Percentiles rank a stretch among this genome's conserved stretches.
phyloP scores from a whole-genome alignment of 306 rosid species.

The Begonia peltatifolia region DNA sequence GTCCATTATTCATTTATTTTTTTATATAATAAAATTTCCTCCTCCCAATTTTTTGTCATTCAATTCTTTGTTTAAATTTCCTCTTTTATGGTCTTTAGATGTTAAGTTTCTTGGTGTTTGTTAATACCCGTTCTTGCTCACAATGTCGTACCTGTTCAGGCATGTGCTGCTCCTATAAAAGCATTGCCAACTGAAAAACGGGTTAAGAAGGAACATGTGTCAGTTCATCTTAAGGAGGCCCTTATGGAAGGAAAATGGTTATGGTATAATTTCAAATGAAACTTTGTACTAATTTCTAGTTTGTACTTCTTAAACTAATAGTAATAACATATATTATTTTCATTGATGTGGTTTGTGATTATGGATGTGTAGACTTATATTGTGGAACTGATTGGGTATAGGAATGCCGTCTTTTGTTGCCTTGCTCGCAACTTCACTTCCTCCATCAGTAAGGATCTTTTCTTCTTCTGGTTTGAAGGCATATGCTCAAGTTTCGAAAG shows the following conservation, averaged over 20 bases:
- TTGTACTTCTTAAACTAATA: too few species aligned
- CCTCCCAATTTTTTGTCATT: too few species aligned
- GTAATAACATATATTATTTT: too few species aligned
- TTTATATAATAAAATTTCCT: too few species aligned
- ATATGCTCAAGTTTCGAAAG: slow-evolving; percentile 58
- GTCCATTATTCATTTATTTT: too few species aligned
- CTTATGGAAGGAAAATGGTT: slow-evolving; percentile 85
- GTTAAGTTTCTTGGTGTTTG: too few species aligned
- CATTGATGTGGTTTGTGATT: background rate
- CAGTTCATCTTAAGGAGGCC: slow-evolving; percentile 57
- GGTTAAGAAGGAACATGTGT: slow-evolving; percentile 63
- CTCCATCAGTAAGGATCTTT: slow-evolving; percentile 42
- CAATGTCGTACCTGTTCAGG: slow-evolving; percentile 27
- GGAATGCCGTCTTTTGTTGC: slow-evolving; percentile 72
- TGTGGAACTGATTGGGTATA: slow-evolving; percentile 12
- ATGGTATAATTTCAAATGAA: slow-evolving; percentile 45
- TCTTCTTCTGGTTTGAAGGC: slow-evolving; percentile 78
- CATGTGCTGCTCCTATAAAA: slow-evolving; percentile 45
- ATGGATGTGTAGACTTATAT: background rate
- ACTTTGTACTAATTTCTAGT: background rate
- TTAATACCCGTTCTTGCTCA: background rate
- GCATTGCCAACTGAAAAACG: slow-evolving; percentile 56
- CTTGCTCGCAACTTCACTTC: slow-evolving; percentile 47
- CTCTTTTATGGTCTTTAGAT: too few species aligned
- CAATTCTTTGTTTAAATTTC: too few species aligned